A percentile compares a stretch with the other conserved stretches of the same genome.
Conservation (phyloP, 768 basidiomycete genomes). For the Naganishia vishniacii region DNA sequence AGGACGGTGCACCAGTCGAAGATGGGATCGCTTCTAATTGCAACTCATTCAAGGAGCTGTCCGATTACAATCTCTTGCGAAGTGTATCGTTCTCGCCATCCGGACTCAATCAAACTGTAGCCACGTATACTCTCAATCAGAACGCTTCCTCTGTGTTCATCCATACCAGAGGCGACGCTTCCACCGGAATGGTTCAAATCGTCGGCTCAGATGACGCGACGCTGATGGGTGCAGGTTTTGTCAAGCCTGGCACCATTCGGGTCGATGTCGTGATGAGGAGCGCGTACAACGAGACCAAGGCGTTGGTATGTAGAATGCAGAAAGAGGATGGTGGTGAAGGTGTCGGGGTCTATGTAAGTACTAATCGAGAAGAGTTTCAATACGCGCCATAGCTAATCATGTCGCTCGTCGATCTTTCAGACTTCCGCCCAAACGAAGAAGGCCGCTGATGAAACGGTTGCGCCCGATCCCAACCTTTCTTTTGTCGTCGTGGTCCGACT, state of each 20-base stretch:
- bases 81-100: conserved; percentile 37
- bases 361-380: background rate
- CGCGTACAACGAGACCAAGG: conserved; percentile 35
- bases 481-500: conserved; percentile 29
- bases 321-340: conserved; percentile 32
- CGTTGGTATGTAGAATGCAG: conserved; percentile 40
- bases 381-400: background rate
- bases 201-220: conserved; percentile 33
- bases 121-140: conserved; percentile 36
- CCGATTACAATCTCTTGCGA: conserved; percentile 20
- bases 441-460: conserved; percentile 21
- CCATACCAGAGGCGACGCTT: conserved; percentile 36
- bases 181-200: conserved; percentile 38
- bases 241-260: conserved; percentile 33
- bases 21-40: conserved; percentile 38
- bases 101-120: conserved; percentile 30
- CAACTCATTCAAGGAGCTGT: conserved; percentile 33
- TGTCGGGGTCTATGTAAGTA: conserved; percentile 44
- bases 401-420: background rate
- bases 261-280: conserved; percentile 40
- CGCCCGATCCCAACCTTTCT: conserved; percentile 27
- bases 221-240: conserved; percentile 26
- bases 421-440: conserved; percentile 13
- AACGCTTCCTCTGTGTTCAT: conserved; percentile 32
- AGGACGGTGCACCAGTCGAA: conserved; percentile 33